Evolutionary conservation across 495 filamentous ascomycete genomes (phyloP).

Genomic region (Bryoglossum gracile): DNA sequence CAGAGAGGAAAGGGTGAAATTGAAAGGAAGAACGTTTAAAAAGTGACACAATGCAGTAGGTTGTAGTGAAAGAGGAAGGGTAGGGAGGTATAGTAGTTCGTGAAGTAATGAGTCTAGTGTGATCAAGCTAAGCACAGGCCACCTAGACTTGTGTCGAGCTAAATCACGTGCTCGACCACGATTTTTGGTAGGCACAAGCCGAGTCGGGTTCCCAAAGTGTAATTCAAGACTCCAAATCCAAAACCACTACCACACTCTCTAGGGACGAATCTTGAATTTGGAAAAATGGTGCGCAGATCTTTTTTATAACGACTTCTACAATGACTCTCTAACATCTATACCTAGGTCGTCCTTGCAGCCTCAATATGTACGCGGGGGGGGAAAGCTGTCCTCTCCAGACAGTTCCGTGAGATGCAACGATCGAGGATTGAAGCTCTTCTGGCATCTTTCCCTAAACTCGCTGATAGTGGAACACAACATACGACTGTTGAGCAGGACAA

Average conservation of each 20-base stretch:
- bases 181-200: too few species aligned
- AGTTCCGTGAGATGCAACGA: constrained; percentile 93
- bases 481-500: constrained; percentile 98
- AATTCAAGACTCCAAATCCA: too few species aligned
- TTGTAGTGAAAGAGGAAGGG: too few species aligned
- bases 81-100: too few species aligned
- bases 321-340: constrained; percentile 17
- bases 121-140: too few species aligned
- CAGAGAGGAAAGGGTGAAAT: too few species aligned
- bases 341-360: constrained; percentile 91
- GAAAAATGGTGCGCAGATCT: constrained; percentile 20
- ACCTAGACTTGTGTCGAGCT: too few species aligned
- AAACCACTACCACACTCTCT: constrained; percentile 7
- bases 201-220: too few species aligned
- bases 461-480: constrained; percentile 89
- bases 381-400: constrained; percentile 91
- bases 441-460: constrained; percentile 93
- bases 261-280: constrained; percentile 24
- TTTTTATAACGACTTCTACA: not conserved
- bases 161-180: too few species aligned
- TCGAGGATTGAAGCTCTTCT: constrained; percentile 94
- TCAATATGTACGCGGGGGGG: constrained; percentile 98
- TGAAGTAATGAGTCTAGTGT: too few species aligned
- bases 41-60: too few species aligned
- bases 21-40: too few species aligned